Base-by-base conservation (phyloP, 192 early-diverging fungal genomes). In the Coemansia sp. region DNA sequence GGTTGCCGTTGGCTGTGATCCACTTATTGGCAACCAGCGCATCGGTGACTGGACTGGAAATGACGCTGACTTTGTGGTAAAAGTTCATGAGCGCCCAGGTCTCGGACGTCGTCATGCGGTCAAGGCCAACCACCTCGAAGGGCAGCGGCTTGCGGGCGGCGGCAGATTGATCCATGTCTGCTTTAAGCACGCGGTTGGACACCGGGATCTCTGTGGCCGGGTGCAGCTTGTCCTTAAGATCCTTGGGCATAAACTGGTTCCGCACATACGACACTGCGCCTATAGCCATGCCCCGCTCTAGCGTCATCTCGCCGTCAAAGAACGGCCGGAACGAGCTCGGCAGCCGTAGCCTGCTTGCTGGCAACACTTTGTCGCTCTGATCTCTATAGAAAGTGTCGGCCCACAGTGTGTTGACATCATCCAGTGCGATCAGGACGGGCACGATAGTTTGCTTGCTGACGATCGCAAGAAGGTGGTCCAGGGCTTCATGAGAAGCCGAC, bases 391-490 rank as follows among this genome's bases (percentile, higher is more conserved):
- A 25, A 5, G 68, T 74, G 22, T 63, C 45, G 65, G 64, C 62
- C 75, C 74, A 82, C 54, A 82, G 63, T 20, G 71, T 71, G 59
- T 82, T 82, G 62, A 82, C 72, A 5, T 74, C 71, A 56, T 82
- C 80, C 6, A 82, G 53, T 11, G 75, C 80, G 36, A 82, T 46
- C 25, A 82, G 48, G 17, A 82, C 71, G 0, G 80, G 80, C 11
- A 82, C 75, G 17, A 45, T 25, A 4, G 67, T 77, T 61, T 82
- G 80, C 35, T 67, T 50, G 48, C 75, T 71, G 8, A 71, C 75
- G 17, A 74, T 61, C 2, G 49, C 61, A 32, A 82, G 59, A 14
- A 82, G 59, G 10, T 46, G 52, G 34, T 82, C 80, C 25, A 82
- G 62, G 22, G 59, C 74, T 9, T 55, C 67, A 23, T 82, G 80